phyloP scores from a whole-genome alignment of 768 basidiomycete species.

The Amyloporia xantha region DNA sequence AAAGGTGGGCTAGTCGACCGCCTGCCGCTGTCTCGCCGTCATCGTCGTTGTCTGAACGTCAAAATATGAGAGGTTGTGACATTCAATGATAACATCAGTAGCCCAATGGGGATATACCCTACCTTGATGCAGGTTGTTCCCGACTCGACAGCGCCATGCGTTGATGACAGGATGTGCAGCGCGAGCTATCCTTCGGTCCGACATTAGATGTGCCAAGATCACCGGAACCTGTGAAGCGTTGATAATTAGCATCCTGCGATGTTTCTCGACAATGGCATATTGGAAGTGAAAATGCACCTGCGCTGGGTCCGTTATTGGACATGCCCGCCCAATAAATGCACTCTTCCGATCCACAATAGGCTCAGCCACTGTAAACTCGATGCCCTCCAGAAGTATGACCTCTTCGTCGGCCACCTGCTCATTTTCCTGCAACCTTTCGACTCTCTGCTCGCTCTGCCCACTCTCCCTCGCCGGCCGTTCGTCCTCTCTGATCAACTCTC shows the following conservation, averaged over 20 bases:
- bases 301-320: slow-evolving; percentile 67
- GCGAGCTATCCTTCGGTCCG: slow-evolving; percentile 65
- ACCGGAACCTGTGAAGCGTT: slow-evolving; percentile 60
- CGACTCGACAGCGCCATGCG: slow-evolving; percentile 73
- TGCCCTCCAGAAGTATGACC: slow-evolving; percentile 58
- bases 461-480: slow-evolving; percentile 32
- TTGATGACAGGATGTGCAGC: slow-evolving; percentile 78
- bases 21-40: slow-evolving; percentile 94
- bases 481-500: slow-evolving; percentile 52
- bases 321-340: slow-evolving; percentile 80
- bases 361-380: slow-evolving; percentile 66
- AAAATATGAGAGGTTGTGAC: neutral
- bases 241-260: neutral
- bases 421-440: slow-evolving; percentile 7
- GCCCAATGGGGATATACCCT: slow-evolving; percentile 11
- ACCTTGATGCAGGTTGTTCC: slow-evolving; percentile 71
- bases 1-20: slow-evolving; percentile 79
- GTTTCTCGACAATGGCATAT: slow-evolving; percentile 10
- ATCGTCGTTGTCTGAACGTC: slow-evolving; percentile 85
- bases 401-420: too few relatives aligned
- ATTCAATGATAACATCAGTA: neutral
- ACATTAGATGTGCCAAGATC: slow-evolving; percentile 59
- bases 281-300: too few relatives aligned
- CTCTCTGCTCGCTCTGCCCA: slow-evolving; percentile 7
- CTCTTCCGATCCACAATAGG: slow-evolving; percentile 85